Evolutionary conservation across 1,284 basidiomycete species (phyloP).

Genomic region (Cutaneotrichosporon daszewskae): DNA sequence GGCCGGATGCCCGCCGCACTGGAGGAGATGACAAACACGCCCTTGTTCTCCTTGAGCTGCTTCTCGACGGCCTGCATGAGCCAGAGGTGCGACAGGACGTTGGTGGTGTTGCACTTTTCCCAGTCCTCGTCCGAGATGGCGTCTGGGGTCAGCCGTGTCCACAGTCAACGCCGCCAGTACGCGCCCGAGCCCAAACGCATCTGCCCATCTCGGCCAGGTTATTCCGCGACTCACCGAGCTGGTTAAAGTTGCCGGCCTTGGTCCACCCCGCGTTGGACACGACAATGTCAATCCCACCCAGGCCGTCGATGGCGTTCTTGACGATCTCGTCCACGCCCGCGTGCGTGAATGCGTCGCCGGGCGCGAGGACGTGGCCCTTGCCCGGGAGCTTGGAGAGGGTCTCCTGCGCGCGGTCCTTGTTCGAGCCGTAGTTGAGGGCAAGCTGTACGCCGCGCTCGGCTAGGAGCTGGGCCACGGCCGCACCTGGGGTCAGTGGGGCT

Average conservation of each 20-base stretch:
- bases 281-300: conserved; percentile 20
- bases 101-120: conserved; percentile 20
- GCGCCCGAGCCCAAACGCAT: neutral
- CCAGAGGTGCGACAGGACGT: conserved; percentile 25
- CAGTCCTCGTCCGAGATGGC: conserved; percentile 20
- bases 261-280: conserved; percentile 27
- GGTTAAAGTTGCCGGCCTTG: conserved; percentile 12
- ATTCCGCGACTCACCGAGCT: conserved; percentile 15
- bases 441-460: conserved; percentile 16
- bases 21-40: conserved; percentile 20
- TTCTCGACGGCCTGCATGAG: conserved; percentile 20
- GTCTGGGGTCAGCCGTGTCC: conserved; percentile 11
- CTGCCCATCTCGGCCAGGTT: too few species aligned
- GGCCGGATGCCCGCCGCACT: conserved; percentile 19
- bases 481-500: too few species aligned
- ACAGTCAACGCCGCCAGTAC: neutral
- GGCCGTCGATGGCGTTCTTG: conserved; percentile 11
- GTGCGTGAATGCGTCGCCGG: conserved; percentile 21
- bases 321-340: conserved; percentile 16
- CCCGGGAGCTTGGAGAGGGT: conserved; percentile 12
- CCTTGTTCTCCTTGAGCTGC: conserved; percentile 19
- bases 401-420: conserved; percentile 17
- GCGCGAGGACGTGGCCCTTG: conserved; percentile 16
- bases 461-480: conserved; percentile 15
- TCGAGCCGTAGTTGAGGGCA: conserved; percentile 21